Evolutionary conservation across 257 asterid species (phyloP), one percentile per base, ranked within the genome.

Genomic region (Scutellaria galericulata): DNA sequence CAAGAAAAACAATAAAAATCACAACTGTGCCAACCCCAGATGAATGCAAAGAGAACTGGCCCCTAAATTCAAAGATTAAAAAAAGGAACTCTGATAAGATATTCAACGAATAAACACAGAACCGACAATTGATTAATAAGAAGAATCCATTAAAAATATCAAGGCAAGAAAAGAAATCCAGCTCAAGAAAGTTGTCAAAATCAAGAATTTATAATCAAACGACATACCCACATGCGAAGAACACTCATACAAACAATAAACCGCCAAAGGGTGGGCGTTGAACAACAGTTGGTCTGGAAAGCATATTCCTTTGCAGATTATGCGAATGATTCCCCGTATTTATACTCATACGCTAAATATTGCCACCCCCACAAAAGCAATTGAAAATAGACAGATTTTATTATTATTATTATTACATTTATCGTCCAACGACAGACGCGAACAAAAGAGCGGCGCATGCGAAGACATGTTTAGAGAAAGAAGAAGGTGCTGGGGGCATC

Each of bases 231-330:
- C 89, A 71, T 77, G 86, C 80, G 74, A 66, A 81, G 82, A 83
- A 66, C 75, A 79, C 72, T 80, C 72, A 6, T 35, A 73, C 77
- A 66, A 78, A 83, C 75, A 79, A 77, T 72, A 80, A 89, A 86
- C 92, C 87, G 90, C 87, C 93, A 85, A 81, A 51, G 78, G 68
- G 45, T 67, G 68, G 20, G 73, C 74, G 80, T 75, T 73, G 86
- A 78, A 77, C 57, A 79, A 75, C 75, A 72, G 85, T 81, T 74
- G 76, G 74, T 83, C 67, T 44, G 75, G 76, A 81, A 77, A 78
- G 92, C 86, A 92, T 90, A 90, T 88, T 86, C 92, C 73, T 68
- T 82, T 67, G 73, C 51, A 62, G 72, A 74, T 78, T 78, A 86
- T 88, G 75, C 86, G 95, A 90, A 85, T 90, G 89, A 81, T 76